phyloP scores from a whole-genome alignment of 2,329 filamentous ascomycete species.

The Neofusicoccum sp. region DNA sequence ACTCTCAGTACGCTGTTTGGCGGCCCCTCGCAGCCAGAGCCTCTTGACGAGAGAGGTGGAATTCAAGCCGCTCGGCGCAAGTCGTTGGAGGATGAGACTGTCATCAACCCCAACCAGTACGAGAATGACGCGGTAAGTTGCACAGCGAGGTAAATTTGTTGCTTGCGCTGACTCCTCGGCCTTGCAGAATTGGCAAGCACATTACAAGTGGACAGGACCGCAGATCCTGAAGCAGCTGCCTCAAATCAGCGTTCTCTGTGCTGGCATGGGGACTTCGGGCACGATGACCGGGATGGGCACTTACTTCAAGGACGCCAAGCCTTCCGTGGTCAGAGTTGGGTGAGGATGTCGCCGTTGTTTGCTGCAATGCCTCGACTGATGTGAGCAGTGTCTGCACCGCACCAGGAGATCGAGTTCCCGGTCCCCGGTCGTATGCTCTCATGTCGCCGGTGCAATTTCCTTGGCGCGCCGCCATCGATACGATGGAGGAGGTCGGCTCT shows the following conservation, averaged over 20 bases:
- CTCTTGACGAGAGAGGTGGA: slow-evolving; percentile 52
- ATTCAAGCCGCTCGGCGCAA: slow-evolving; percentile 50
- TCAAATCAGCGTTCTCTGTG: slow-evolving; percentile 56
- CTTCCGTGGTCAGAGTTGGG: slow-evolving; percentile 27
- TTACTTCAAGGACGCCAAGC: slow-evolving; percentile 51
- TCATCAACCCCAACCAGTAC: slow-evolving; percentile 58
- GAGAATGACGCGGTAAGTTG: slow-evolving; percentile 46
- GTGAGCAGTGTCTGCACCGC: slow-evolving; percentile 54
- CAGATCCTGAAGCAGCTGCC: slow-evolving; percentile 58
- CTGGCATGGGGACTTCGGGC: slow-evolving; percentile 59
- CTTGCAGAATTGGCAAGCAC: slow-evolving; percentile 53
- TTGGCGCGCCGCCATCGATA: slow-evolving; percentile 56
- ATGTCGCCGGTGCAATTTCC: slow-evolving; percentile 56
- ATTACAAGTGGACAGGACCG: slow-evolving; percentile 59
- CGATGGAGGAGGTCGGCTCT: slow-evolving; percentile 57
- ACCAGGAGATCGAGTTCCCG: slow-evolving; percentile 57
- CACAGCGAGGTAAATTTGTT: too few relatives aligned
- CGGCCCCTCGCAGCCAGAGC: slow-evolving; percentile 59
- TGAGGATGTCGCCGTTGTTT: not conserved
- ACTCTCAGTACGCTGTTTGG: slow-evolving; percentile 54
- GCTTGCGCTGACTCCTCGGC: not conserved
- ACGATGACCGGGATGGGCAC: slow-evolving; percentile 37
- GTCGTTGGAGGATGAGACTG: slow-evolving; percentile 42
- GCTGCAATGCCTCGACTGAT: not conserved
- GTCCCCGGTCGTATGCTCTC: slow-evolving; percentile 53